Base-by-base conservation (phyloP, 345 rosid species). In the Pistacia atlantica region DNA sequence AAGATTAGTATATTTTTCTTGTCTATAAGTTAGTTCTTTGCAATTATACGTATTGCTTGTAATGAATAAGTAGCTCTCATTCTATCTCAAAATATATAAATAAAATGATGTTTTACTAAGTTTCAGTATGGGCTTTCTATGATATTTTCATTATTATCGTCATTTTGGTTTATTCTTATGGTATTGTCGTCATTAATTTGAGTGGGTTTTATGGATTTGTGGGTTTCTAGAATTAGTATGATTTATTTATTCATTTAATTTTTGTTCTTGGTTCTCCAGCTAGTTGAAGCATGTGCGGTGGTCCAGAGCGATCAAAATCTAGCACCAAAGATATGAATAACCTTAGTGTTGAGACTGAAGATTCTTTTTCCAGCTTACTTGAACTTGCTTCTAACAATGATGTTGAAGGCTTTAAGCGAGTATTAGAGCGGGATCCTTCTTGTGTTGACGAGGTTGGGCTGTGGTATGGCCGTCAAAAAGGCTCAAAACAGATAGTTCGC, bases 341-440 rank as follows among this genome's bases (percentile, higher is more conserved):
- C 31, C 58, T 75, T 38, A 73, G 79, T 12, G 77, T 78, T 69
- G 82, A 80, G 66, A 76, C 83, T 31, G 81, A 77, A 67, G 68
- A 78, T 77, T 76, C 79, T 73, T 82, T 87, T 81, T 66, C 85
- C 8, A 76, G 79, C 67, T 67, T 87, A 28, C 86, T 84, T 73
- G 88, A 87, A 56, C 71, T 84, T 66, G 86, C 88, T 54, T 81
- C 90, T 63, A 79, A 87, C 76, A 83, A 87, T 77, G 88, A 87
- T 66, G 79, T 78, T 5, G 86, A 83, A 64, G 86, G 84, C 37
- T 68, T 87, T 49, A 78, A 73, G 75, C 59, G 58, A 63, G 62
- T 51, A 46, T 48, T 83, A 10, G 81, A 83, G 68, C 74, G 46
- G n/a, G 86, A 81, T 68, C 75, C 74, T 68, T 75, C 83, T 33